These are phyloP conservation scores for Leishmania mexicana DNA, from an alignment of 208 protist genomes.

Conservation along the genomic window DNA sequence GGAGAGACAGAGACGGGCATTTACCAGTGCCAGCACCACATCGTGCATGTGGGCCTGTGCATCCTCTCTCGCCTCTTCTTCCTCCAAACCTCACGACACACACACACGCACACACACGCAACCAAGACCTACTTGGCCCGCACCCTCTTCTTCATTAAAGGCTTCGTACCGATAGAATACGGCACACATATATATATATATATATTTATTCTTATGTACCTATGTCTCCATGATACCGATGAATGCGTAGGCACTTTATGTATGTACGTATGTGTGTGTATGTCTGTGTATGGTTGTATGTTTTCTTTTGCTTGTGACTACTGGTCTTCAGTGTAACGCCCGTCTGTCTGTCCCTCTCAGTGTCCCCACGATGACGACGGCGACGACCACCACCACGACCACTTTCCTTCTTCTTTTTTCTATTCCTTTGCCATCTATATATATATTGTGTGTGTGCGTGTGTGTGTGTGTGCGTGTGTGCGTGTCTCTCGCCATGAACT, in stretches of 20 bases:
- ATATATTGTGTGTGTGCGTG: too few species aligned
- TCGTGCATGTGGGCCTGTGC: not conserved
- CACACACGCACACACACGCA: not conserved
- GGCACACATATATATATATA: too few species aligned
- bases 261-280: not conserved
- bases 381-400: too few species aligned
- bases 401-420: too few species aligned
- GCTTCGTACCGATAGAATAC: not conserved
- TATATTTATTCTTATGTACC: not conserved
- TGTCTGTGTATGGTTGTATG: not conserved
- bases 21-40: not conserved
- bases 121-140: not conserved
- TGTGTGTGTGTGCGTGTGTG: too few species aligned
- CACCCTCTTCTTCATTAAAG: slow-evolving; percentile 21
- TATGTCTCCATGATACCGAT: not conserved
- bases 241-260: not conserved
- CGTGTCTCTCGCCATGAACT: not conserved
- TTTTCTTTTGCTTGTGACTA: not conserved
- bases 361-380: too few species aligned
- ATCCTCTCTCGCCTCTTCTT: not conserved
- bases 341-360: too few species aligned
- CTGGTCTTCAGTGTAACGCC: not conserved
- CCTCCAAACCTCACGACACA: not conserved
- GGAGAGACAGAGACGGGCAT: not conserved
- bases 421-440: too few species aligned